Evolutionary conservation across 345 rosid species (phyloP).

Genomic region (Tarenaya hassleriana): DNA sequence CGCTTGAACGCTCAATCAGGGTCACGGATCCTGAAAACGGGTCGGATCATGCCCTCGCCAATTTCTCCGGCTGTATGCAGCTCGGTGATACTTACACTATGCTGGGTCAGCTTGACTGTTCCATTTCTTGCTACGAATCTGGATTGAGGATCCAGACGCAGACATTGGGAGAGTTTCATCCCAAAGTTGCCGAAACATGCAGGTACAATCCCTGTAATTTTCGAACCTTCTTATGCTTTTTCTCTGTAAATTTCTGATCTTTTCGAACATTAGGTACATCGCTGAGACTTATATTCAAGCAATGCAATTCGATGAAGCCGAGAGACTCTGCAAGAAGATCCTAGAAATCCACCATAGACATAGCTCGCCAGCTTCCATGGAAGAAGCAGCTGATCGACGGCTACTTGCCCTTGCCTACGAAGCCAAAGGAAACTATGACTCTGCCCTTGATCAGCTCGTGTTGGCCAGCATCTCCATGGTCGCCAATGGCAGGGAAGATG

Average conservation of each 20-base stretch:
- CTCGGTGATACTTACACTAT: conserved; percentile 90
- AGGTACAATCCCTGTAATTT: conserved; percentile 38
- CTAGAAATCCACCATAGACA: conserved; percentile 92
- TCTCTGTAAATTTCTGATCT: not conserved
- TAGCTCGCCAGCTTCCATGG: conserved; percentile 93
- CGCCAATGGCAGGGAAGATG: conserved; percentile 83
- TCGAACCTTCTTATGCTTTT: not conserved
- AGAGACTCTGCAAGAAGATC: conserved; percentile 82
- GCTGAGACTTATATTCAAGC: conserved; percentile 99
- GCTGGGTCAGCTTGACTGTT: conserved; percentile 90
- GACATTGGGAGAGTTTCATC: conserved; percentile 86
- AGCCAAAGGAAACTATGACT: conserved; percentile 92
- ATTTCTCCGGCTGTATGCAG: conserved; percentile 94
- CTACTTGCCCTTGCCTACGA: conserved; percentile 86
- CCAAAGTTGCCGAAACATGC: conserved; percentile 99
- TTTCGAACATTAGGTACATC: conserved; percentile 50
- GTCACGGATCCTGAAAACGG: conserved; percentile 70
- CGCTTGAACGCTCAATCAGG: conserved; percentile 65
- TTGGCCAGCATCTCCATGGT: conserved; percentile 99
- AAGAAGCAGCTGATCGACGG: conserved; percentile 95
- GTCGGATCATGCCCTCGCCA: conserved; percentile 83
- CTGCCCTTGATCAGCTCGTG: conserved; percentile 93
- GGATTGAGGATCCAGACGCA: conserved; percentile 96
- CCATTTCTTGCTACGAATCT: conserved; percentile 72
- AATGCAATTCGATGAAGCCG: conserved; percentile 96